Conservation (phyloP, 257 asterid genomes). For the Nicotiana sylvestris region DNA sequence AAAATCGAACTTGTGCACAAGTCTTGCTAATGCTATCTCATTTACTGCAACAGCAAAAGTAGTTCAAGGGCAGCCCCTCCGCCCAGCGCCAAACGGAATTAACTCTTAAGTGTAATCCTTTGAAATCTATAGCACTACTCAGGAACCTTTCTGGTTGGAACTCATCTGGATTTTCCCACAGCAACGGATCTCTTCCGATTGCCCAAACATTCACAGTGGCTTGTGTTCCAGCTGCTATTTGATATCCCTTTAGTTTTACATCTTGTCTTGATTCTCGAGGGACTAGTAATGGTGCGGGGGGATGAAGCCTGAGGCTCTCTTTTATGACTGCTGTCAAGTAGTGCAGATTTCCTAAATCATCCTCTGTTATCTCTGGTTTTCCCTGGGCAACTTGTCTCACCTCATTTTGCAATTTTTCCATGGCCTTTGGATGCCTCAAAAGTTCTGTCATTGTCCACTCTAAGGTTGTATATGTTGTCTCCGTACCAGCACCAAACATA, state of each 20-base stretch:
- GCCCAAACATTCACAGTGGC: conserved; percentile 28
- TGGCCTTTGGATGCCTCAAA: background rate
- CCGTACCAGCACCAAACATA: conserved; percentile 47
- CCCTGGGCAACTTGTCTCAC: conserved; percentile 5
- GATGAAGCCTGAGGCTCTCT: background rate
- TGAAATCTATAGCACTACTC: conserved; percentile 15
- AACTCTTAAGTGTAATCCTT: conserved; percentile 26
- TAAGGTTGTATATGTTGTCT: conserved; percentile 25
- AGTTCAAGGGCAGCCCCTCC: conserved; percentile 39
- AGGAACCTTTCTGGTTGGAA: conserved; percentile 34
- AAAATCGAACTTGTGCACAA: conserved; percentile 38
- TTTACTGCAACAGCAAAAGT: conserved; percentile 19
- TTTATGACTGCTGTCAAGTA: conserved; percentile 12
- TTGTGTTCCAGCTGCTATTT: conserved; percentile 11
- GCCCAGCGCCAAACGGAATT: conserved; percentile 44
- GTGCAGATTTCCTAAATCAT: background rate
- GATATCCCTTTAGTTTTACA: conserved; percentile 13
- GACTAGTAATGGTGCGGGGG: conserved; percentile 13
- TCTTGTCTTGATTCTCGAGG: conserved; percentile 17
- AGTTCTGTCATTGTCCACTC: conserved; percentile 49
- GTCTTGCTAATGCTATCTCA: conserved; percentile 30
- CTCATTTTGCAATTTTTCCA: conserved; percentile 25
- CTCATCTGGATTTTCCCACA: conserved; percentile 29
- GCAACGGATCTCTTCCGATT: conserved; percentile 22
- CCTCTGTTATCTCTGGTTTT: background rate